Evolutionary conservation across 768 basidiomycete species (phyloP).

Genomic region (Cystofilobasidium ferigula): DNA sequence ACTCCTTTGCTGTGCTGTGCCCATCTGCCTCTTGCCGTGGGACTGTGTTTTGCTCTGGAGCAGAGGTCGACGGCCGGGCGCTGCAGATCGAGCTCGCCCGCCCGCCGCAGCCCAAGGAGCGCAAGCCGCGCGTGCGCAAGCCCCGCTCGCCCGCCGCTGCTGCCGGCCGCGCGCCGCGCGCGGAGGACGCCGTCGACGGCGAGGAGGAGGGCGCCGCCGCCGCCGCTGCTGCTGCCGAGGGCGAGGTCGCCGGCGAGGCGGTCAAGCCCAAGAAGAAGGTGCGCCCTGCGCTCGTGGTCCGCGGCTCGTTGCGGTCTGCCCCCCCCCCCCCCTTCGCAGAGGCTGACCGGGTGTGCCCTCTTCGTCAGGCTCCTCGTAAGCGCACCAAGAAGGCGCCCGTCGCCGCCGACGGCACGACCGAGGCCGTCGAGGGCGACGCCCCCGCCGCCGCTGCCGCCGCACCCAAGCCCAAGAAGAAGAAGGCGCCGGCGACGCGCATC

Average conservation of each 20-base stretch:
- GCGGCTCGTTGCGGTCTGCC: no score
- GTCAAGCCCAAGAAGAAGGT: conserved; percentile 35
- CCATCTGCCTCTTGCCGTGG: no score
- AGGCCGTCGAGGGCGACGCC: conserved; percentile 53
- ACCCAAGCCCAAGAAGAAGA: conserved; percentile 21
- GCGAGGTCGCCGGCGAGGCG: conserved; percentile 25
- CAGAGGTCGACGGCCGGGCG: conserved; percentile 68
- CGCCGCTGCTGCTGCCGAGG: conserved; percentile 36
- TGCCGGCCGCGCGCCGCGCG: conserved; percentile 21
- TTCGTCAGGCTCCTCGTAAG: background rate
- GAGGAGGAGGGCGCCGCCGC: conserved; percentile 34
- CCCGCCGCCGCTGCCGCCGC: conserved; percentile 42
- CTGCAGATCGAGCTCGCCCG: conserved; percentile 89
- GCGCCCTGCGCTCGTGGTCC: background rate
- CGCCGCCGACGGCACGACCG: conserved; percentile 6
- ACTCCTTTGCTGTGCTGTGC: no score
- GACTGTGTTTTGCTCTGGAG: background rate
- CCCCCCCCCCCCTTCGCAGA: no score
- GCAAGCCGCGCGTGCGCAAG: conserved; percentile 23
- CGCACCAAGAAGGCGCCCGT: conserved; percentile 26
- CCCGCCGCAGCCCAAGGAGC: conserved; percentile 42
- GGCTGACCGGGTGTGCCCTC: background rate
- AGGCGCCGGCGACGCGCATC: conserved; percentile 14
- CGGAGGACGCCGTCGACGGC: conserved; percentile 27
- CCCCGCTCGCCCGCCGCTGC: background rate